phyloP scores from a whole-genome alignment of 2,329 filamentous ascomycete genomes.

The Trichoderma gracile region DNA sequence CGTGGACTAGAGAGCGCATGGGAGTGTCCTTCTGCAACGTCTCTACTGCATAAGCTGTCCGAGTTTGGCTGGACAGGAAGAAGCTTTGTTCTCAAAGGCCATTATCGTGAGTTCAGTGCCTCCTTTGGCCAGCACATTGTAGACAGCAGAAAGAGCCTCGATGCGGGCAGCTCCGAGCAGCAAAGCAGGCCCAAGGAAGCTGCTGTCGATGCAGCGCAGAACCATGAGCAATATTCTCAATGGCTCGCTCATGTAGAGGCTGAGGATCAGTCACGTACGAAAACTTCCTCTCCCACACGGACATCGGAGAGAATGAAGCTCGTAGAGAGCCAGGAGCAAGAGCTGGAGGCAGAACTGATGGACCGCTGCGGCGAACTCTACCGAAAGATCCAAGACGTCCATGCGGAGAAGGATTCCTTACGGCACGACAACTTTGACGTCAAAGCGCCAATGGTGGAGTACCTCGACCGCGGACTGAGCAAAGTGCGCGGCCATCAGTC shows the following conservation, averaged over 20 bases:
- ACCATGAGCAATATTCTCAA: conserved; percentile 45
- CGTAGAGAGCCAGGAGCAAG: conserved; percentile 48
- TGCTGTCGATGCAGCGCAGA: conserved; percentile 30
- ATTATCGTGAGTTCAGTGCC: conserved; percentile 56
- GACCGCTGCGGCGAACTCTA: conserved; percentile 48
- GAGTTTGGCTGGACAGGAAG: conserved; percentile 52
- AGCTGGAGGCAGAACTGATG: conserved; percentile 53
- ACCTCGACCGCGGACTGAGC: conserved; percentile 49
- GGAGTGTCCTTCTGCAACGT: conserved; percentile 53
- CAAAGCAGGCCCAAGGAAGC: not conserved
- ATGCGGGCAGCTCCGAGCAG: conserved; percentile 40
- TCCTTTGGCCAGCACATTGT: conserved; percentile 55
- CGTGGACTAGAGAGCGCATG: conserved; percentile 50
- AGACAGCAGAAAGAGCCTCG: conserved; percentile 45
- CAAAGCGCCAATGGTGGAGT: conserved; percentile 51
- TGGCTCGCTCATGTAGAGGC: conserved; percentile 48
- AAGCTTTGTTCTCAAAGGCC: conserved; percentile 57
- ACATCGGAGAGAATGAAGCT: conserved; percentile 45
- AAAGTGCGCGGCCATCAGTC: conserved; percentile 43
- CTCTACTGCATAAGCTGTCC: conserved; percentile 48
- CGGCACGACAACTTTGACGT: conserved; percentile 47
- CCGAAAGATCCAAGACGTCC: conserved; percentile 45
- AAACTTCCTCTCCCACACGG: conserved; percentile 42
- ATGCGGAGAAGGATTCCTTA: conserved; percentile 28
- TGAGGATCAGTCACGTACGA: conserved; percentile 44